Percentiles rank a stretch among this genome's conserved stretches.
Evolutionary conservation across 345 rosid genomes (phyloP).

Genomic region (Leavenworthia alabamica): DNA sequence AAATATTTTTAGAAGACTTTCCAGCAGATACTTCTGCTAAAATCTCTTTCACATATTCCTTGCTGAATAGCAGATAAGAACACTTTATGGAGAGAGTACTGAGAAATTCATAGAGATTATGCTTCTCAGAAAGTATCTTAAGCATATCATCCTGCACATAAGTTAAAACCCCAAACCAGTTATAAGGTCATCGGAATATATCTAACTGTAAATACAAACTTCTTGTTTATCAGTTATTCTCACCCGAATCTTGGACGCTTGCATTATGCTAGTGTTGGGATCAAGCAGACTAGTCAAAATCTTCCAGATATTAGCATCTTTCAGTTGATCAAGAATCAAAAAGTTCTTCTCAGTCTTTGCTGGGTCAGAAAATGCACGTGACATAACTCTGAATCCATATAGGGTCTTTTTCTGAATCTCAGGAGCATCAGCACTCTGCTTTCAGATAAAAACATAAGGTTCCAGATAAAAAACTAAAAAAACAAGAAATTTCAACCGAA

Average conservation of each 20-base stretch:
- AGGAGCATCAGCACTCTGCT: conserved; percentile 73
- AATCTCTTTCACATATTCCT: conserved; percentile 84
- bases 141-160: conserved; percentile 84
- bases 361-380: conserved; percentile 86
- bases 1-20: conserved; percentile 56
- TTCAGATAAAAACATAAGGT: conserved; percentile 20
- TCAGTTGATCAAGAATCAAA: conserved; percentile 84
- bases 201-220: conserved; percentile 2
- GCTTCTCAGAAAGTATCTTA: conserved; percentile 83
- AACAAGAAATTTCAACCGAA: background rate
- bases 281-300: conserved; percentile 62
- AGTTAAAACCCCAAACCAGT: conserved; percentile 11
- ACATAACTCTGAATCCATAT: conserved; percentile 78
- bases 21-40: conserved; percentile 52
- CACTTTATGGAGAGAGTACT: conserved; percentile 76
- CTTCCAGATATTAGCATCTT: conserved; percentile 92
- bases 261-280: conserved; percentile 57
- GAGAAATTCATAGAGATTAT: conserved; percentile 76
- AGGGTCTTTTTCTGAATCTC: conserved; percentile 75
- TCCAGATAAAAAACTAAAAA: background rate
- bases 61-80: conserved; percentile 76
- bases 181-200: background rate
- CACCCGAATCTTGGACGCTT: conserved; percentile 63
- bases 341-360: conserved; percentile 79
- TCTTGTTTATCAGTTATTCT: conserved; percentile 24